These are phyloP conservation scores for Diaporthe ampelina DNA, from an alignment of 2,329 filamentous ascomycete genomes.

Conservation along the genomic window DNA sequence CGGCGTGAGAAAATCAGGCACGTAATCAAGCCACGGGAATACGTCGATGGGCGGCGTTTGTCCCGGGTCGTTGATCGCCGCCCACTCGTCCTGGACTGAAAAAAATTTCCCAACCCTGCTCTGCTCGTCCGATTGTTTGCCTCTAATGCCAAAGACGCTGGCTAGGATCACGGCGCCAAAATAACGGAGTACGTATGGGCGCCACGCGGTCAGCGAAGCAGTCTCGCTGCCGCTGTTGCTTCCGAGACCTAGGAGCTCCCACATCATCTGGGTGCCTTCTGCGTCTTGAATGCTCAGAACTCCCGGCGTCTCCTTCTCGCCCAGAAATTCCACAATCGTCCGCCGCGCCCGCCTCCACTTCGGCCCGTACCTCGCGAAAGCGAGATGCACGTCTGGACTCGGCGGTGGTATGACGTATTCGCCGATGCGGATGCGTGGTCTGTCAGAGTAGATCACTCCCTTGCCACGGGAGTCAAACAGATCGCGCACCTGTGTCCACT, in stretches of 20 bases:
- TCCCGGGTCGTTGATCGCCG: conserved; percentile 36
- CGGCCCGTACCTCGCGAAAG: conserved; percentile 41
- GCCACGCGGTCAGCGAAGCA: conserved; percentile 34
- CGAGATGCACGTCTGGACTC: conserved; percentile 43
- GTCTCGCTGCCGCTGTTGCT: not conserved
- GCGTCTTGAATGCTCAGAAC: conserved; percentile 43
- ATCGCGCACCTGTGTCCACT: conserved; percentile 44
- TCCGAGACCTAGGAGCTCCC: conserved; percentile 41
- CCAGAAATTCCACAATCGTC: conserved; percentile 43
- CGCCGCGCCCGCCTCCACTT: conserved; percentile 44
- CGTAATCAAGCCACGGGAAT: conserved; percentile 43
- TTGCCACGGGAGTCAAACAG: conserved; percentile 45
- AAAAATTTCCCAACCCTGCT: conserved; percentile 42
- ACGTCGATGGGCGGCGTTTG: conserved; percentile 43
- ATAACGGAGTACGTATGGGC: conserved; percentile 41
- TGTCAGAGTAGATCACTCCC: conserved; percentile 44
- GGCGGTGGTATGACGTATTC: conserved; percentile 41
- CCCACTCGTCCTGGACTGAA: conserved; percentile 42
- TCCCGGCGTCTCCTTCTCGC: conserved; percentile 41
- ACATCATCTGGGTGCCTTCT: conserved; percentile 45
- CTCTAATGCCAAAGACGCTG: conserved; percentile 43
- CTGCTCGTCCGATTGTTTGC: conserved; percentile 31
- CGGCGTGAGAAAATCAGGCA: conserved; percentile 45
- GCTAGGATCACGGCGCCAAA: conserved; percentile 43
- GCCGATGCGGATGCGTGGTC: conserved; percentile 40